Conservation (phyloP, 2,329 filamentous ascomycete species). For the Trichothecium sympodiale region DNA sequence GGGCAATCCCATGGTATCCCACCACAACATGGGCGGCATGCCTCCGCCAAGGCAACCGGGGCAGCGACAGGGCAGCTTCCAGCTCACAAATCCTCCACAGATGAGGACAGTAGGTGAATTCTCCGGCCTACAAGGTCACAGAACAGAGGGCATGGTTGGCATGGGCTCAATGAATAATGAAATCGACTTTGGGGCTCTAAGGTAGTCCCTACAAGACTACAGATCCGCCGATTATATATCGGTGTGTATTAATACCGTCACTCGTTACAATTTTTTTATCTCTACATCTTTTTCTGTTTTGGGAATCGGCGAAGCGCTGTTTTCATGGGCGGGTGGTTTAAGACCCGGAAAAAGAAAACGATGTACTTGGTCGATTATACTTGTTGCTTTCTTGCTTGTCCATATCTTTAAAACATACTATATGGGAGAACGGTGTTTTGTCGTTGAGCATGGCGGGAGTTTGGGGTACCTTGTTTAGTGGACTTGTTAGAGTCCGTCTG, state of each 20-base stretch:
- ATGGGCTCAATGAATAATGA: slow-evolving; percentile 17
- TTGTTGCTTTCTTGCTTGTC: not conserved
- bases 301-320: too few relatives aligned
- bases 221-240: too few relatives aligned
- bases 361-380: too few relatives aligned
- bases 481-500: too few relatives aligned
- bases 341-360: too few relatives aligned
- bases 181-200: slow-evolving; percentile 13
- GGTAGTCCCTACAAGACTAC: too few relatives aligned
- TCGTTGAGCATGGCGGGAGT: too few relatives aligned
- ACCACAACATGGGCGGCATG: slow-evolving; percentile 16
- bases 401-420: too few relatives aligned
- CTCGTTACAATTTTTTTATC: not conserved
- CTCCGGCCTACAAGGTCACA: slow-evolving; percentile 34
- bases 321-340: too few relatives aligned
- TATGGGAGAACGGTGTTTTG: too few relatives aligned
- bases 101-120: slow-evolving; percentile 27
- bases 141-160: slow-evolving; percentile 22
- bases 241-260: not conserved
- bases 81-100: slow-evolving; percentile 16
- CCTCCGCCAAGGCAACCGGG: slow-evolving; percentile 9
- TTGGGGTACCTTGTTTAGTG: too few relatives aligned
- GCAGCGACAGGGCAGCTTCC: slow-evolving; percentile 21
- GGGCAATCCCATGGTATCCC: slow-evolving; percentile 18
- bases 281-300: not conserved